Evolutionary conservation across 1,284 basidiomycete species (phyloP), one percentile per base, ranked within the genome.

Genomic region (Megacollybia platyphylla): DNA sequence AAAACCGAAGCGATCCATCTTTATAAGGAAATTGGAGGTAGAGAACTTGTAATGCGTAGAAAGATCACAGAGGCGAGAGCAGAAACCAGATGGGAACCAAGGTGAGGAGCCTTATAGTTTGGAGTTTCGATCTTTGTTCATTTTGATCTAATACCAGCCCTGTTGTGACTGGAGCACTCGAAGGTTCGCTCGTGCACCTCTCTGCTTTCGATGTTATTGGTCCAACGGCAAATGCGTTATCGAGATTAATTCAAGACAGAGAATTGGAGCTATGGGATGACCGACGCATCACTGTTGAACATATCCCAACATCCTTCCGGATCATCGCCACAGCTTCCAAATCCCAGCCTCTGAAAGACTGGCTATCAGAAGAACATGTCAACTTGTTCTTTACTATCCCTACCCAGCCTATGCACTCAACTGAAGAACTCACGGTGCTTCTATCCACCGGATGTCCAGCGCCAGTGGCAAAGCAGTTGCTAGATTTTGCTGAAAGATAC

Each of bases 321-420:
- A 56, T 78, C 35, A 71, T 80, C 46, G 64, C 62, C 41, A 80
- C 77, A 1, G 70, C 76, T 7, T 79, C 76, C 20, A 78, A 75
- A 51, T 78, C 76, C 1, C 55, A 72, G 1, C 69, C 71, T 8
- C 58, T 79, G 9, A 72, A 73, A 50, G 77, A 80, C 51, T 81
- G 77, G 78, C 65, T 81, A 20, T 63, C 67, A 0, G 69, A 71
- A 46, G 77, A 81, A 52, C 73, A 79, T 50, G 70, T 72, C 11
- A 79, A 79, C 53, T 79, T 79, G 75, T 79, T 81, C 64, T 73
- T 79, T 55, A 57, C 76, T 6, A 56, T 81, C 24, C 68, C 73
- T 2, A 64, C 68, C 34, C 69, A 72, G 49, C 75, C 77, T 1
- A 80, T 81, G 77, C 60, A 64, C 20, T 51, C 49, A 7, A 47